These are phyloP conservation scores for Schwanniomyces polymorphus DNA, from an alignment of 805 yeast genomes.

Conservation along the genomic window DNA sequence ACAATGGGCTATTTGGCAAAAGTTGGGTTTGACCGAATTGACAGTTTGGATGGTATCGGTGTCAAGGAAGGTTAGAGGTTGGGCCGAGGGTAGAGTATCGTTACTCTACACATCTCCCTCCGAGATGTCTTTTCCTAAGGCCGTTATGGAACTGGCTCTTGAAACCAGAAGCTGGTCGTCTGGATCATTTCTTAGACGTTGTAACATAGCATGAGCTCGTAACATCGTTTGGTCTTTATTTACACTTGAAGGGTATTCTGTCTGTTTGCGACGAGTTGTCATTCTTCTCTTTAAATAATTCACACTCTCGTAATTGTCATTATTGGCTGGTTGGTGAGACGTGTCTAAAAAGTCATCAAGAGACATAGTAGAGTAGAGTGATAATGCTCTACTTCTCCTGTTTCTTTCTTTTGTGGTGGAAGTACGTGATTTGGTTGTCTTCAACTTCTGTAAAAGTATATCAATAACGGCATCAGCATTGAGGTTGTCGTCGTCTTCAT, in stretches of 20 bases:
- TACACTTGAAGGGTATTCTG: slow-evolving; percentile 2
- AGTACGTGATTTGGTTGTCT: slow-evolving; percentile 19
- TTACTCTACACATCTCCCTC: not conserved
- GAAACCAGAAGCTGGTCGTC: not conserved
- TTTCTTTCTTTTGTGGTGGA: slow-evolving; percentile 14
- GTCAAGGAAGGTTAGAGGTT: not conserved
- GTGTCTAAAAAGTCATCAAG: slow-evolving; percentile 18
- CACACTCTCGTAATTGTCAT: slow-evolving; percentile 38
- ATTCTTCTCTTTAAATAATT: slow-evolving; percentile 34
- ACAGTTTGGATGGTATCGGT: not conserved
- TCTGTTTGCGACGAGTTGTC: slow-evolving; percentile 28
- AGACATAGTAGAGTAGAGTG: slow-evolving; percentile 31
- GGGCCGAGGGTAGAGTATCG: too few relatives aligned
- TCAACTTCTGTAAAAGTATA: slow-evolving; percentile 28
- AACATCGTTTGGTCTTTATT: slow-evolving; percentile 28
- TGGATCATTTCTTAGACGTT: slow-evolving; percentile 25
- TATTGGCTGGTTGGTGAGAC: not conserved
- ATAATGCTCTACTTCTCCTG: slow-evolving; percentile 31
- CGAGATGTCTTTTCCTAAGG: not conserved
- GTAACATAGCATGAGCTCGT: slow-evolving; percentile 42
- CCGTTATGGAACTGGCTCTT: not conserved
- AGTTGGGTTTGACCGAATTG: not conserved
- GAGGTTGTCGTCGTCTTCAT: not conserved
- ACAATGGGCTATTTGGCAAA: not conserved
- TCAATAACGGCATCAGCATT: slow-evolving; percentile 29